Base-by-base conservation (phyloP, 352 stramenopile species). In the Pythium brachiatum region DNA sequence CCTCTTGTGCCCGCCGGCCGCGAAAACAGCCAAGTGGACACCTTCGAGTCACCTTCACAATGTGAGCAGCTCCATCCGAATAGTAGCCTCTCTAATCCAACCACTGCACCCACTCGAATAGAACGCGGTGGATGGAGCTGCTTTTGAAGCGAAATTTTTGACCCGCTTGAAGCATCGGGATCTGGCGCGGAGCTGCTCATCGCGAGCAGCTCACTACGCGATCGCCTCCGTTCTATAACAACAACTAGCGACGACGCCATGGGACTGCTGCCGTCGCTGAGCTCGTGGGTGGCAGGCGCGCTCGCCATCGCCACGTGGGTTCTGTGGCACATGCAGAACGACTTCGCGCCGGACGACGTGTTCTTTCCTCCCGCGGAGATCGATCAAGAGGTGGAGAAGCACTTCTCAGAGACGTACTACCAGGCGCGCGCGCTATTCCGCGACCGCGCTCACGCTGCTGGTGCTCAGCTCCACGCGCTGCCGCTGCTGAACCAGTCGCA, bases 381-480 rank as follows among this genome's bases (percentile, higher is more conserved):
- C 16, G 72, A 83, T 39, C 27, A n/a, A 32, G 78, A 57, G 21
- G 62, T 78, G 13, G 76, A 90, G 32, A 25, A 47, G 3, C 70
- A 84, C 34, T 93, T 81, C 55, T 76, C 71, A 46, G 71, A 76
- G 15, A 81, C 75, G 55, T 91, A 93, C 66, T 85, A 90, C 69
- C 53, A 79, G 12, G 84, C 84, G 29, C 75, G 81, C 20, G 71
- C 73, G 26, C 71, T 88, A 7, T 93, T 93, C 57, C 78, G 81
- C 2, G 50, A 58, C 7, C 75, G 73, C 2, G 78, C 75, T 0
- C 29, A 64, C 5, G 66, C 57, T 8, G 81, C 77, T 0, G 57
- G 60, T 25, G 74, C 78, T 3, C 48, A 68, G 39, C 68, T 94
- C 6, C 76, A 84, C 51, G 64, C 69, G 59, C 68, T 90, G 25